Base-by-base conservation (phyloP, 139 green algal genomes). In the Nannochloris sp. region DNA sequence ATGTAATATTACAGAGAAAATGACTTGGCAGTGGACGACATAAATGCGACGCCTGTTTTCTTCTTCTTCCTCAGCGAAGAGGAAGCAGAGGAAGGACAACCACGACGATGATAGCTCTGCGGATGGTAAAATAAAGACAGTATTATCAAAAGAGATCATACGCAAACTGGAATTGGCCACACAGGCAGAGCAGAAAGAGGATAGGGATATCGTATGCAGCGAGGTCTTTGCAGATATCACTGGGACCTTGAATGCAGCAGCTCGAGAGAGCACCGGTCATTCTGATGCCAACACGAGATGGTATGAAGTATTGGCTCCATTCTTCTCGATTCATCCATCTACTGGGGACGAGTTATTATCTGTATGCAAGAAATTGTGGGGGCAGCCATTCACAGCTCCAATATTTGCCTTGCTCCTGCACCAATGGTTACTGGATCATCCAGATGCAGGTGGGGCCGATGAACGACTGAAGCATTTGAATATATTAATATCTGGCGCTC, bases 161-260 rank as follows among this genome's bases (percentile, higher is more conserved):
- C 60, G 85, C 14, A 84, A 84, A 59, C 64, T 84, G 26, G 59
- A 73, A 9, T 67, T 93, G 40, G 82, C 83, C 12, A 71, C 73
- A 4, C 72, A 84, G 20, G 82, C 85, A 13, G 78, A 76, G 36
- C 76, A 89, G 2, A 84, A 85, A 20, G 84, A 92, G 26, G 87
- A 92, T 61, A 64, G 85, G 0, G 85, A 94, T 57, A 81, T 91
- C 30, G 73, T 94, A 12, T 87, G 81, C 31, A 70, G 73, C 33
- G 81, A 88, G 65, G 76, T 94, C n/a, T 92, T 94, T 70, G 71
- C 73, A 11, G 87, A 94, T 49, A 77, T 94, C 30, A 91, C 85
- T 17, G 84, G 84, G 0, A 64, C 75, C 17, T 46, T 92, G 33
- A 85, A 90, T 60, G 63, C 57, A 16, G 43, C 61, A 4, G 78